A percentile compares a stretch with the other conserved stretches of the same genome.
phyloP scores from a whole-genome alignment of 805 yeast genomes.

The Saccharomyces mikatae region DNA sequence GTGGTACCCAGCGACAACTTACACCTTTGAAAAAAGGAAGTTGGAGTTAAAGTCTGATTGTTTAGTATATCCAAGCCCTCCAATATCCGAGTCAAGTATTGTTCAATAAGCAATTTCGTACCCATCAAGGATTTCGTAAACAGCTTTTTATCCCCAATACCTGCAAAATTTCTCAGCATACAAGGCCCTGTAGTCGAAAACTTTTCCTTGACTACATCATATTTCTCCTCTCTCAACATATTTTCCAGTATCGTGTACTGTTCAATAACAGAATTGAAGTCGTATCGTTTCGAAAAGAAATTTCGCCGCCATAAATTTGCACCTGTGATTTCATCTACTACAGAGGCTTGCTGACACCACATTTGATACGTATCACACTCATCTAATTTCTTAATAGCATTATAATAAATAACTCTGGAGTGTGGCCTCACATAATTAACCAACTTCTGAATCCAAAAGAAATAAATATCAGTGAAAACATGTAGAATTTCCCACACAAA shows the following conservation, averaged over 20 bases:
- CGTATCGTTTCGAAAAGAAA: conserved; percentile 73
- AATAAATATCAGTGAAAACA: conserved; percentile 35
- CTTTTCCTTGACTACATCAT: conserved; percentile 50
- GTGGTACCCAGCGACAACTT: conserved; percentile 81
- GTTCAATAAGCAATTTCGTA: conserved; percentile 78
- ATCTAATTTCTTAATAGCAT: conserved; percentile 41
- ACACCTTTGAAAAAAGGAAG: conserved; percentile 78
- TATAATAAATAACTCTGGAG: conserved; percentile 29
- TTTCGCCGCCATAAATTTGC: conserved; percentile 71
- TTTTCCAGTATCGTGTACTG: conserved; percentile 53
- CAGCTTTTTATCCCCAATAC: conserved; percentile 69
- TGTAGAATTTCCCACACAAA: conserved; percentile 34
- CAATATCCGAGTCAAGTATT: conserved; percentile 52
- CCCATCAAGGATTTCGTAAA: conserved; percentile 81
- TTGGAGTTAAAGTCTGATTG: conserved; percentile 41
- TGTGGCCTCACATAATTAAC: conserved; percentile 24
- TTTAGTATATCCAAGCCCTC: conserved; percentile 64
- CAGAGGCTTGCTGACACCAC: conserved; percentile 52
- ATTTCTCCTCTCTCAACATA: conserved; percentile 52
- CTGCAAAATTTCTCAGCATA: conserved; percentile 82
- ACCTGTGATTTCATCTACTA: conserved; percentile 45
- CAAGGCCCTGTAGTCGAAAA: conserved; percentile 61
- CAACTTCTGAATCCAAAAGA: conserved; percentile 33
- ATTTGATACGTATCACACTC: conserved; percentile 54
- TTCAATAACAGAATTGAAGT: conserved; percentile 72